A percentile compares a stretch with the other conserved stretches of the same genome.
phyloP scores from a whole-genome alignment of 768 basidiomycete genomes.

The Porphyrellus cyaneotinctus region DNA sequence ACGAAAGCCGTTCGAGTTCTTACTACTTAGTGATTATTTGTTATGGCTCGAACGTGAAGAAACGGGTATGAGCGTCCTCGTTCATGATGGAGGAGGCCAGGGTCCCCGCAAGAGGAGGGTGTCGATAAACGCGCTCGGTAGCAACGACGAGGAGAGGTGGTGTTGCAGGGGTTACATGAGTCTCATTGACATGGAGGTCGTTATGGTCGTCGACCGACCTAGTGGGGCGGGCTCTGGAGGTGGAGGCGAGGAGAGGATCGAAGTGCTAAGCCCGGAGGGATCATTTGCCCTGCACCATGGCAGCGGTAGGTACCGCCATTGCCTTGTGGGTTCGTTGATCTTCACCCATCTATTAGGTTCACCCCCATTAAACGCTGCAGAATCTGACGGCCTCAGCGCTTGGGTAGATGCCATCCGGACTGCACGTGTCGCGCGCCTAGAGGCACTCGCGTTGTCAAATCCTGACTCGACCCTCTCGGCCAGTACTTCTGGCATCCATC shows the following conservation, averaged over 20 bases:
- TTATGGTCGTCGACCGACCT: constrained; percentile 42
- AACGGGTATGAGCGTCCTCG: constrained; percentile 19
- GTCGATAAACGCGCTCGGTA: constrained; percentile 21
- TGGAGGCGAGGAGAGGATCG: constrained; percentile 54
- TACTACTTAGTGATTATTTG: constrained; percentile 80
- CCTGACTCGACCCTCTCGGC: constrained; percentile 81
- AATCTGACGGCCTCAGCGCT: constrained; percentile 37
- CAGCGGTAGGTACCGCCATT: constrained; percentile 36
- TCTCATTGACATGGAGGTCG: constrained; percentile 73
- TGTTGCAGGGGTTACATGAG: constrained; percentile 64
- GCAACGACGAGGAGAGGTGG: constrained; percentile 63
- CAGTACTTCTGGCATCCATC: constrained; percentile 69
- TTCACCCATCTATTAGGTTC: constrained; percentile 4
- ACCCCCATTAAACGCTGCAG: neutral
- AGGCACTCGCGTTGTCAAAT: constrained; percentile 63
- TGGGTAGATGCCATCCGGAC: constrained; percentile 68
- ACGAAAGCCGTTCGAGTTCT: constrained; percentile 55
- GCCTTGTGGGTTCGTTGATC: neutral
- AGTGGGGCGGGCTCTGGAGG: constrained; percentile 1
- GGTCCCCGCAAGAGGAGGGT: constrained; percentile 15
- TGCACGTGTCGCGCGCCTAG: constrained; percentile 68
- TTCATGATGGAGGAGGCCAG: constrained; percentile 16
- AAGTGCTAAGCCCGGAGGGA: constrained; percentile 71
- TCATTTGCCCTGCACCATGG: constrained; percentile 69
- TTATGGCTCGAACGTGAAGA: constrained; percentile 68